phyloP scores from a whole-genome alignment of 2,329 filamentous ascomycete species.

The Fusarium sarcochroum region DNA sequence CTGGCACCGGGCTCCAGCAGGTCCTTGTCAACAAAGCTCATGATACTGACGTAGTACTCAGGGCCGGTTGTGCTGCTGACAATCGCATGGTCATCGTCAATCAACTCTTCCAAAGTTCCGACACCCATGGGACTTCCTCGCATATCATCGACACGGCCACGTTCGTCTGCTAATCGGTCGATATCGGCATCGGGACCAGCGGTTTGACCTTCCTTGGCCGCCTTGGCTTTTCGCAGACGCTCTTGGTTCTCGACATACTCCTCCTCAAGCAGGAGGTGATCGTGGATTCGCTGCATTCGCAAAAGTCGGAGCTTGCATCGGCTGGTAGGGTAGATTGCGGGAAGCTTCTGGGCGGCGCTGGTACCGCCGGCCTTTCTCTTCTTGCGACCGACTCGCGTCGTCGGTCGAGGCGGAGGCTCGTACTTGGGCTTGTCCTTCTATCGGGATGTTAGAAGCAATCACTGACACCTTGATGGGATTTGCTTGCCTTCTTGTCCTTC shows the following conservation, averaged over 20 bases:
- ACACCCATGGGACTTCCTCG: constrained; percentile 98
- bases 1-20: constrained; percentile 95
- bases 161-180: constrained; percentile 94
- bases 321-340: constrained; percentile 92
- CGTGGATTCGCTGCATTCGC: constrained; percentile 98
- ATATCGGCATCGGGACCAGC: constrained; percentile 78
- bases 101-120: constrained; percentile 97
- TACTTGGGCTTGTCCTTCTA: constrained; percentile 99
- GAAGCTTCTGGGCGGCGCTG: constrained; percentile 95
- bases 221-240: constrained; percentile 91
- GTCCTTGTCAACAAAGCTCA: constrained; percentile 99
- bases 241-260: constrained; percentile 99
- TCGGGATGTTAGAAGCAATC: constrained; percentile 39
- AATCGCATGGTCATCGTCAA: constrained; percentile 98
- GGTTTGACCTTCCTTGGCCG: constrained; percentile 77
- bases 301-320: constrained; percentile 97
- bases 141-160: constrained; percentile 97
- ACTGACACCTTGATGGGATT: background rate
- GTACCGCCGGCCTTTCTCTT: constrained; percentile 97
- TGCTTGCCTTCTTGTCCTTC: constrained; percentile 90
- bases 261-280: constrained; percentile 95
- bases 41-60: constrained; percentile 99
- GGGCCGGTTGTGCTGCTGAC: constrained; percentile 97
- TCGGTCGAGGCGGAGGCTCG: constrained; percentile 96
- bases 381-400: constrained; percentile 96